These are phyloP conservation scores for Alternaria solani DNA, from an alignment of 2,329 filamentous ascomycete genomes.

Conservation along the genomic window DNA sequence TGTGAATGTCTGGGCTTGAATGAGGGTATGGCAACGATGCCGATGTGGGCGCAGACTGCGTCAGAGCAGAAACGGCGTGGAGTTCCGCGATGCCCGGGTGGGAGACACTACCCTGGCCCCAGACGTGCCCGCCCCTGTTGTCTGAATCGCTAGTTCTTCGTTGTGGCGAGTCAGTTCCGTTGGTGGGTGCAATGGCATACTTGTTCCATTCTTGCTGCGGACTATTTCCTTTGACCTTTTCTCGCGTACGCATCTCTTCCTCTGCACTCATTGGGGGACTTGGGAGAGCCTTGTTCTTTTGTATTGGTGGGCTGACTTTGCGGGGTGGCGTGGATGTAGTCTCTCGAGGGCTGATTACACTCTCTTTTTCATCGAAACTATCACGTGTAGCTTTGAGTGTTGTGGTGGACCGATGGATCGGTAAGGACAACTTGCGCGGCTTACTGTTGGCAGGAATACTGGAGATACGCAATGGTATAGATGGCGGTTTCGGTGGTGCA, in stretches of 20 bases:
- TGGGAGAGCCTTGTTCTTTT: slow-evolving; percentile 46
- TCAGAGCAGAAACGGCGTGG: slow-evolving; percentile 19
- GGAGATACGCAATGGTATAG: slow-evolving; percentile 46
- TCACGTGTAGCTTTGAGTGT: slow-evolving; percentile 15
- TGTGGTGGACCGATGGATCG: slow-evolving; percentile 28
- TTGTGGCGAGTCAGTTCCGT: slow-evolving; percentile 5
- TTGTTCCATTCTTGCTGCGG: slow-evolving; percentile 17
- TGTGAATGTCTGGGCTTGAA: slow-evolving; percentile 14
- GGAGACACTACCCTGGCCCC: slow-evolving; percentile 10
- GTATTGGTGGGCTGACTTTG: slow-evolving; percentile 30
- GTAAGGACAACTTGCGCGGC: slow-evolving; percentile 45
- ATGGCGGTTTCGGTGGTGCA: slow-evolving; percentile 27
- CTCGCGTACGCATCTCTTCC: slow-evolving; percentile 27
- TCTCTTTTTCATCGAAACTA: slow-evolving; percentile 27
- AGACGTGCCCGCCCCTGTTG: slow-evolving; percentile 17
- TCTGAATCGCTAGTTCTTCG: slow-evolving; percentile 22
- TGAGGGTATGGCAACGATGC: slow-evolving; percentile 19
- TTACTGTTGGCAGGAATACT: slow-evolving; percentile 44
- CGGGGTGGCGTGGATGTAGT: slow-evolving; percentile 18
- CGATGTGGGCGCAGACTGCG: slow-evolving; percentile 34
- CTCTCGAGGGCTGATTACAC: slow-evolving; percentile 8
- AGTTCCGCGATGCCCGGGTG: slow-evolving; percentile 34
- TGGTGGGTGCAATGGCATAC: slow-evolving; percentile 4
- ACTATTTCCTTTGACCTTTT: slow-evolving; percentile 21
- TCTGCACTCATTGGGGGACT: slow-evolving; percentile 31